Evolutionary conservation across 768 basidiomycete species (phyloP), one percentile per base, ranked within the genome.

Genomic region (Mycena crocata): DNA sequence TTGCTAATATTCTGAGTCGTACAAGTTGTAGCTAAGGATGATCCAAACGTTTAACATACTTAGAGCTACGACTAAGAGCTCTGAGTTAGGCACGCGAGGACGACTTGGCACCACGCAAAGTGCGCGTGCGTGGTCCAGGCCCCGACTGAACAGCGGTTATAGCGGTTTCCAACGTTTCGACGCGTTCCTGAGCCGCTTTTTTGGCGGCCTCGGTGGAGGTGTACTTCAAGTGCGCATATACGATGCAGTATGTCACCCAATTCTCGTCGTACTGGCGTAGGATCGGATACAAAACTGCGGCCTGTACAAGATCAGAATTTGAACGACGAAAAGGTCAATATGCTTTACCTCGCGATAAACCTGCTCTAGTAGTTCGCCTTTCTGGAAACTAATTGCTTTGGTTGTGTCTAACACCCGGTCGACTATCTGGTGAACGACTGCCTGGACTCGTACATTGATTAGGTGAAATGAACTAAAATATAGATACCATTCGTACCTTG

Each of bases 171-270:
- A 26, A n/a, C 31, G 37, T 40, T 34, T 54, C n/a, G n/a, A n/a
- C n/a, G n/a, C n/a, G n/a, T n/a, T 55, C 26, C 19, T 12, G 40
- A 42, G 40, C 21, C 55, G 30, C 34, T 40, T 34, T 50, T 12
- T 23, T 28, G 52, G 32, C 5, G 52, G 61, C 61, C 7, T 1
- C 31, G 34, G 49, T 13, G 32, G 52, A 14, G 51, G 61, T 62
- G 51, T 21, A 14, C 46, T 64, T 64, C 63, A 64, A 50, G 48
- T 39, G 55, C 39, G 63, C 54, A 23, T 30, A 21, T 9, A 64
- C 24, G 39, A 64, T 57, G 55, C 54, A 64, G 30, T 32, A 10
- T 26, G 56, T 64, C 45, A 49, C 63, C 63, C 63, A 64, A 24
- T 57, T 9, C 15, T 32, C n/a, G 30, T 50, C 35, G 56, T 57